Conservation (phyloP, 1,284 basidiomycete genomes). For the Trichosporon sp. region DNA sequence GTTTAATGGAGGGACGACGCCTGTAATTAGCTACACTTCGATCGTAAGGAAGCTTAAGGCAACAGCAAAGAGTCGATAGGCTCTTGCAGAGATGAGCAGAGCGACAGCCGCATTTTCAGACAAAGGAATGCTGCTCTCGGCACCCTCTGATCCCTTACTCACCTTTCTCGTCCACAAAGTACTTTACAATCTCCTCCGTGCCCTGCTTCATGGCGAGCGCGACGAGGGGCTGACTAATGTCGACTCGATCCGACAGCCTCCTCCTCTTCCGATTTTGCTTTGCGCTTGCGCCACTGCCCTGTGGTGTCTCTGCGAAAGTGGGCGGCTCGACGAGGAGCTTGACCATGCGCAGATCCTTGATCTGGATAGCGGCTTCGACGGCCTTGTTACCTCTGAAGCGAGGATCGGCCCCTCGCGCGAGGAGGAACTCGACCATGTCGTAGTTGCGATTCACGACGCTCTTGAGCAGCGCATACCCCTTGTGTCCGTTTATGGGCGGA, state of each 20-base stretch:
- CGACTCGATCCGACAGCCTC: constrained; percentile 25
- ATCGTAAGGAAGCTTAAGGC: background rate
- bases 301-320: background rate
- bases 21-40: constrained; percentile 1
- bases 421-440: constrained; percentile 62
- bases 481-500: constrained; percentile 55
- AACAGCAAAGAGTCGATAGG: background rate
- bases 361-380: constrained; percentile 64
- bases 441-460: constrained; percentile 62
- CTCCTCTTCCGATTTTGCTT: constrained; percentile 12
- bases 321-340: constrained; percentile 63
- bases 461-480: constrained; percentile 69
- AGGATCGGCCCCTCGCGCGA: constrained; percentile 67
- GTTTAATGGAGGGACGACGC: constrained; percentile 12
- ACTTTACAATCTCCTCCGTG: constrained; percentile 61
- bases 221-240: constrained; percentile 27
- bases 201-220: constrained; percentile 49
- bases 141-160: too few relatives aligned
- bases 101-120: too few relatives aligned
- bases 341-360: constrained; percentile 62
- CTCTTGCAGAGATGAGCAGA: too few relatives aligned
- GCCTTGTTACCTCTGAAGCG: constrained; percentile 57
- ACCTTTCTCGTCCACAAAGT: constrained; percentile 68
- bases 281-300: constrained; percentile 19
- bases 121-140: too few relatives aligned